Base-by-base conservation (phyloP, 2,329 filamentous ascomycete genomes). In the Dactylellina haptotyla region DNA sequence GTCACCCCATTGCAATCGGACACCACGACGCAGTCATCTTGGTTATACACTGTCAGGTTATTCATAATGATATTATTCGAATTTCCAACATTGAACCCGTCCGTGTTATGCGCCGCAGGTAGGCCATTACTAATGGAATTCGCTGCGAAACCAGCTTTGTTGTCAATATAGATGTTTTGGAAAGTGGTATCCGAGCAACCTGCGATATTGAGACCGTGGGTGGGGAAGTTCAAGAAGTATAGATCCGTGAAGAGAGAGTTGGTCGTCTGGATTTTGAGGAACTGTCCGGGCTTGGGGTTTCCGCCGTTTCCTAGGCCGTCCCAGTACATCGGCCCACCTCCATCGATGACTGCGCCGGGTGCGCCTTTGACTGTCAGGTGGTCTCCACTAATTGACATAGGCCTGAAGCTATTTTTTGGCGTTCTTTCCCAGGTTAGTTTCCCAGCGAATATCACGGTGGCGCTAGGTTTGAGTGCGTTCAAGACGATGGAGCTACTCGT, bases 11-110 rank as follows among this genome's bases (percentile, higher is more conserved):
- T 81, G 1, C 84, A 84, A 2, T 84, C 86, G 80, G 87, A 88
- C 73, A 86, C 78, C 25, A 86, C 86, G 6, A 88, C 81, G 76
- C 86, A 88, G 77, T 88, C 86, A 69, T 88, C 86, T 79, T 88
- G 86, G 81, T 88, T 88, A 78, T 85, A 83, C 59, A 88, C 82
- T 30, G 81, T 82, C 41, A 85, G 84, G 39, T 83, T 83, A n/a
- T 81, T 81, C 73, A 88, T 87, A 65, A 81, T 82, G 23, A 87
- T 81, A 41, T 82, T 82, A 20, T 77, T 81, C 30, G 83, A 85
- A 32, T 78, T 80, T 50, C 84, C 84, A 54, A 88, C 82, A 66
- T 88, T 85, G 76, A 87, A 88, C 0, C 82, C 86, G 77, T 88
- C 86, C 0, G 85, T 88, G 81, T 88, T 88, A 76, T 76, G 75